Base-by-base conservation (phyloP, 2,329 filamentous ascomycete species). In the Alternaria panax region DNA sequence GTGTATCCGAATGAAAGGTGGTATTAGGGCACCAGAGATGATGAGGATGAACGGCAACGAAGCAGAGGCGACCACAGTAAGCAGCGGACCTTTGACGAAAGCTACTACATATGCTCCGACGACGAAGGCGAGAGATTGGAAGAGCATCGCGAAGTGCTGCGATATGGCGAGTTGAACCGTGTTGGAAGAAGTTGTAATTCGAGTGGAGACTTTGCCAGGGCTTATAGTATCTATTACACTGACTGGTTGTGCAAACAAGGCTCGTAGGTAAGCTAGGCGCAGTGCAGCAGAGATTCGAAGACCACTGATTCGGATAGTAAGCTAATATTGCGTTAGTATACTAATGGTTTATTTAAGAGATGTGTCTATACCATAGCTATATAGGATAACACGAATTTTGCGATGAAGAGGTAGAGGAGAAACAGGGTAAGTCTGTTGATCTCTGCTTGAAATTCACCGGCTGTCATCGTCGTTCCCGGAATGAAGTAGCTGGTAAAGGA, bases 401-500 rank as follows among this genome's bases (percentile, higher is more conserved):
- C 74, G 38, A 78, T 75, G 63, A 78, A 78, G 1, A 78, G 61
- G 43, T 76, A 77, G 20, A 75, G 48, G 8, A 78, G 69, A 41
- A 73, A 74, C 0, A 78, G 64, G 2, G 69, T 51, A 16, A 70
- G 50, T 28, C 63, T 60, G 60, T 82, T 82, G 41, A 88, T 80
- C n/a, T 81, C 72, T 2, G 76, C 67, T 51, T 83, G 80, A 68
- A 88, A 89, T 7, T 80, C 71, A 1, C 76, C 78, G 20, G 83
- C 78, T 2, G 79, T 82, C 32, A 81, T 71, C 2, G 80, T 78
- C 8, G 81, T 66, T 24, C 73, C 48, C 14, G 81, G 81, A 0
- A 77, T 76, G 56, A 84, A 85, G 69, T 88, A 89, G n/a, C 78
- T 75, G 52, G 83, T 86, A 65, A 89, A 88, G 8, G 82, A 78